phyloP scores from a whole-genome alignment of 1,284 basidiomycete species.

The Rhodotorula sp. region DNA sequence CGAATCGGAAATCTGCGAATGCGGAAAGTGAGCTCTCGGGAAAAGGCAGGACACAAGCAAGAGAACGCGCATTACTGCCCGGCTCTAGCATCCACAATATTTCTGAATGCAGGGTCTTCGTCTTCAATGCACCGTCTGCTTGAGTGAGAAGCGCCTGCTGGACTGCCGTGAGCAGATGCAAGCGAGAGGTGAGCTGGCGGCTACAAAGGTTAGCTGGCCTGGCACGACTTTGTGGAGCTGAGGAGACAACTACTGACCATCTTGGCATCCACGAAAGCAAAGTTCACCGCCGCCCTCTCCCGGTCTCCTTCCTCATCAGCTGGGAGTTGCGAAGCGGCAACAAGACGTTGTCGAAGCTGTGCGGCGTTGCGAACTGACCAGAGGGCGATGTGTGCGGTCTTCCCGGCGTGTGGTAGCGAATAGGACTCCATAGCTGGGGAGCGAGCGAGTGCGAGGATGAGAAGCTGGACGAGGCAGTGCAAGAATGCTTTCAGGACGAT shows the following conservation, averaged over 20 bases:
- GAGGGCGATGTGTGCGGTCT: conserved; percentile 61
- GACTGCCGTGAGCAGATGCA: conserved; percentile 77
- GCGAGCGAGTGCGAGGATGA: background rate
- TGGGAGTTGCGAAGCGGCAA: conserved; percentile 62
- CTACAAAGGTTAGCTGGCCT: background rate
- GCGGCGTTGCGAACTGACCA: conserved; percentile 66
- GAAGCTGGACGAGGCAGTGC: background rate
- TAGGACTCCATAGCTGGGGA: conserved; percentile 51
- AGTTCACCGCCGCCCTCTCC: conserved; percentile 73
- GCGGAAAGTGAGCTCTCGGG: background rate
- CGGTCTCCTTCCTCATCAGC: conserved; percentile 63
- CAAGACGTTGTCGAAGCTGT: conserved; percentile 63
- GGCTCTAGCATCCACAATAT: conserved; percentile 78
- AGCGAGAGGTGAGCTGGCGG: conserved; percentile 64
- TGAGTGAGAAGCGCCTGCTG: conserved; percentile 73
- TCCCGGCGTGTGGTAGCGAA: conserved; percentile 48
- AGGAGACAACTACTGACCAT: conserved; percentile 51
- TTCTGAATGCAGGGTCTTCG: conserved; percentile 80
- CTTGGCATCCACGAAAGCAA: conserved; percentile 78
- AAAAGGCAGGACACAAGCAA: background rate
- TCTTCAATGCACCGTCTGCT: conserved; percentile 60
- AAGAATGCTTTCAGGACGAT: background rate
- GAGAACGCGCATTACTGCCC: conserved; percentile 67
- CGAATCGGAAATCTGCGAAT: conserved; percentile 73
- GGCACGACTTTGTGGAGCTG: background rate